These are phyloP conservation scores for Ceratobasidium theobromae DNA, from an alignment of 1,284 basidiomycete species.

Conservation along the genomic window DNA sequence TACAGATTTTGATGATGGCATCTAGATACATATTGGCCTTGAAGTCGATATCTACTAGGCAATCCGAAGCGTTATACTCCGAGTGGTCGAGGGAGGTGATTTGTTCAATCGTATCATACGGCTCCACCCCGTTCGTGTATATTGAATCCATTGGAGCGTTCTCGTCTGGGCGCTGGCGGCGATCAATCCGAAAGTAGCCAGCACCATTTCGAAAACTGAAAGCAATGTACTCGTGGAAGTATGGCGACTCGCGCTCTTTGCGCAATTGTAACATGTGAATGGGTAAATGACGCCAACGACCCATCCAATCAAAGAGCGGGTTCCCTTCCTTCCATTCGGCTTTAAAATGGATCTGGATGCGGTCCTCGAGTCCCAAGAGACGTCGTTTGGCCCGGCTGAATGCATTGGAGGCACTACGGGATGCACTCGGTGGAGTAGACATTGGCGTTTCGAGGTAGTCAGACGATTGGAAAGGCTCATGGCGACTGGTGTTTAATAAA, in stretches of 20 bases:
- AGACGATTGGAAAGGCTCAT: no score
- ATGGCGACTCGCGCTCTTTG: neutral
- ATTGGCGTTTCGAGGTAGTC: no score
- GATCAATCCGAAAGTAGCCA: neutral
- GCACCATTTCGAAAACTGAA: neutral
- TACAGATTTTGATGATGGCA: neutral
- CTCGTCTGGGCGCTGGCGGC: neutral
- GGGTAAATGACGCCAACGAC: neutral
- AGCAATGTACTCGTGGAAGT: neutral
- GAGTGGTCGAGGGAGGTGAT: neutral
- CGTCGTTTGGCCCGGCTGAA: neutral
- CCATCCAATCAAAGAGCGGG: neutral
- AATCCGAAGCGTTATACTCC: neutral
- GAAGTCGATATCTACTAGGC: neutral
- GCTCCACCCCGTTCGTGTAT: neutral
- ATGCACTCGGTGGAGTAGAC: neutral
- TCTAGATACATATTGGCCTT: neutral
- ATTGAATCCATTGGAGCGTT: neutral
- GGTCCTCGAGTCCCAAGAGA: neutral
- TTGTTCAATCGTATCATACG: neutral
- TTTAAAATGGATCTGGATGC: neutral
- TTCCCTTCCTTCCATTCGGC: neutral
- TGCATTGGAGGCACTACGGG: neutral
- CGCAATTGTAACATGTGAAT: neutral
- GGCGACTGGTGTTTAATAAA: no score